These are phyloP conservation scores for Sporobolomyces roseus DNA, from an alignment of 768 basidiomycete species.

Conservation along the genomic window DNA sequence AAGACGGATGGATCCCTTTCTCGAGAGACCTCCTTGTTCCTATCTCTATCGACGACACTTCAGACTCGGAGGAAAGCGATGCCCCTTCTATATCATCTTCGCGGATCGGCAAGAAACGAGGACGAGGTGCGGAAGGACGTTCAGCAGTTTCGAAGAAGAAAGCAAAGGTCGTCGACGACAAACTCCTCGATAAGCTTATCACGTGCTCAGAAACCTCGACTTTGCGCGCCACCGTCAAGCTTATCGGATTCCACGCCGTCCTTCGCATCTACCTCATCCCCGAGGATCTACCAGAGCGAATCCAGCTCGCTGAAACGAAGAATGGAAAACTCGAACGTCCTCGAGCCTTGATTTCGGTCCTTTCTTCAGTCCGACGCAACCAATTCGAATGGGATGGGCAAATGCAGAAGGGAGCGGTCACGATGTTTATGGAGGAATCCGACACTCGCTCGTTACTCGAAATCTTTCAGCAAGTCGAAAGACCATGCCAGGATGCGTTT, in stretches of 20 bases:
- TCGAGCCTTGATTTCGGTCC: neutral
- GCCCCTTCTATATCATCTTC: too few relatives aligned
- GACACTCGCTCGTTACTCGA: constrained; percentile 36
- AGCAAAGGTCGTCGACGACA: neutral
- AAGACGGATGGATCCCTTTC: constrained; percentile 14
- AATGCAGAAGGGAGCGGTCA: neutral
- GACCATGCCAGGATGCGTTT: neutral
- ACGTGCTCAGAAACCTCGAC: neutral
- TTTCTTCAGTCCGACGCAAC: neutral
- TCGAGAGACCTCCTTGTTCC: neutral
- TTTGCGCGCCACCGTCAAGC: neutral
- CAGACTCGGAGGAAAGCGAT: too few relatives aligned
- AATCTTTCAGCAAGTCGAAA: constrained; percentile 30
- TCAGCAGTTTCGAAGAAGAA: neutral
- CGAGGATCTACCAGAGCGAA: constrained; percentile 19
- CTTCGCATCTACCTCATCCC: constrained; percentile 35
- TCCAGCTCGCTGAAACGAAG: too few relatives aligned
- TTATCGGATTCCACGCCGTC: neutral
- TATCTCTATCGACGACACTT: neutral
- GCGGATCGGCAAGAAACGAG: neutral
- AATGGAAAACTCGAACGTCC: too few relatives aligned
- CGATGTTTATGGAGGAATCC: constrained; percentile 6
- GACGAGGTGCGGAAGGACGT: neutral
- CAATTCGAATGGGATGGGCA: constrained; percentile 11
- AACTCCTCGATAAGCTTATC: constrained; percentile 9